Evolutionary conservation across 768 basidiomycete genomes (phyloP), one percentile per base, ranked within the genome.

Genomic region (Leccinellum rugosiceps): DNA sequence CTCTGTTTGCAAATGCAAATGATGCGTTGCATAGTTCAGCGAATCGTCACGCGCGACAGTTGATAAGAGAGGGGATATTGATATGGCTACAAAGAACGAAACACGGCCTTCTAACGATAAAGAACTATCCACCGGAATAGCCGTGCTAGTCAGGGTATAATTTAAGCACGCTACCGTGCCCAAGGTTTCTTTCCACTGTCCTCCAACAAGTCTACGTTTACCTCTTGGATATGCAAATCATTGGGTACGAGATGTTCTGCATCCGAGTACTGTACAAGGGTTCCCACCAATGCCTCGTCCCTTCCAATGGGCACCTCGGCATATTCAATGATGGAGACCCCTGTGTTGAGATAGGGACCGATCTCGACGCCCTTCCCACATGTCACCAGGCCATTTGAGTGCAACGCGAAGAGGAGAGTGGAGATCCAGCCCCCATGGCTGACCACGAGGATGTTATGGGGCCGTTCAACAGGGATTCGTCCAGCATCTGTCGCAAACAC

Each of bases 371-470:
- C 72, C 19, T 72, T 65, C 23, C 68, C 76, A 53, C 74, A 75
- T 49, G 55, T 61, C 52, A 80, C 60, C 61, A 74, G 67, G 32
- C 77, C 66, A 45, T 75, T 77, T 21, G 73, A 70, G n/a, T 80
- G 61, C 64, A 90, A 65, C 41, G 66, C 72, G 19, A 74, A 74
- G 56, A 87, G 73, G 53, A 91, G 75, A 28, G 75, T 74, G 19
- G 72, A 71, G 57, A 91, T 88, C 63, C 81, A 78, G 0, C 81
- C 87, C 2, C 87, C 87, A 55, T 92, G 90, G 43, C 84, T 81
- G 57, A 83, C 80, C 13, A 85, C 79, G 30, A 92, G 76, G 46
- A 89, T 75, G 59, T 71, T 62, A 5, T 50, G 58, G 9, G 65
- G 58, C 23, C 50, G 55, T 56, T 78, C 70, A 38, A 70, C 67